Evolutionary conservation across 2,329 filamentous ascomycete genomes (phyloP).

Genomic region (Verticillium zaregamsianum): DNA sequence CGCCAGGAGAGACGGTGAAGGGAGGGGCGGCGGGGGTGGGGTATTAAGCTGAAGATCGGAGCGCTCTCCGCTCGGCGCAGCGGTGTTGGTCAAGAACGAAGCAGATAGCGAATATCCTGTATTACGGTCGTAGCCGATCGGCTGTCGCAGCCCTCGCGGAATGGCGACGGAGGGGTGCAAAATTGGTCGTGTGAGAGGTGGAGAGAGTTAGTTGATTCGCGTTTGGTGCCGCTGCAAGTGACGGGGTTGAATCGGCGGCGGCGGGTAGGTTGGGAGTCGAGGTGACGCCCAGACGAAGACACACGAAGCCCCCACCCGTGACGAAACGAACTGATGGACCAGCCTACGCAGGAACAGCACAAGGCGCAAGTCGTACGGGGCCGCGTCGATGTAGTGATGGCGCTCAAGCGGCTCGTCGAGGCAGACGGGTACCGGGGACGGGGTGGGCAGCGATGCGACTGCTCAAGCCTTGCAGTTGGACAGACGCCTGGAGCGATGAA

Average conservation of each 20-base stretch:
- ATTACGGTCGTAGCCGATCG: conserved; percentile 30
- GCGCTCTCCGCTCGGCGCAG: not conserved
- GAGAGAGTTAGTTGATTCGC: conserved; percentile 7
- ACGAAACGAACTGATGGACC: not conserved
- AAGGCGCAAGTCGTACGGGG: not conserved
- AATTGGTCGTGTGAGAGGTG: conserved; percentile 4
- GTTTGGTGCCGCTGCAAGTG: not conserved
- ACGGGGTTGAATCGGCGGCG: not conserved
- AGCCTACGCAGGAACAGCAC: not conserved
- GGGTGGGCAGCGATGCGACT: not conserved
- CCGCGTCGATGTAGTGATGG: not conserved
- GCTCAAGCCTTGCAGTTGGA: conserved; percentile 1
- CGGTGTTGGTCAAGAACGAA: conserved; percentile 20
- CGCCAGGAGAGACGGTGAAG: conserved; percentile 19
- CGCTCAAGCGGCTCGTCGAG: not conserved
- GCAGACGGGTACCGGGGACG: not conserved
- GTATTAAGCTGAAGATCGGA: conserved; percentile 14
- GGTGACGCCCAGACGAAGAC: conserved; percentile 27
- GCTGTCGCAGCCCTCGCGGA: conserved; percentile 9
- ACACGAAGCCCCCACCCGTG: not conserved
- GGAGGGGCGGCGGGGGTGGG: conserved; percentile 15
- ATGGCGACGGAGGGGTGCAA: conserved; percentile 9
- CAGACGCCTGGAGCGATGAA: conserved; percentile 29
- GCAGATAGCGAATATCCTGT: conserved; percentile 33
- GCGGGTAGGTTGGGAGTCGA: conserved; percentile 22